Base-by-base conservation (phyloP, 371 early-diverging fungal genomes). In the Paraphysoderma sedebokerense region DNA sequence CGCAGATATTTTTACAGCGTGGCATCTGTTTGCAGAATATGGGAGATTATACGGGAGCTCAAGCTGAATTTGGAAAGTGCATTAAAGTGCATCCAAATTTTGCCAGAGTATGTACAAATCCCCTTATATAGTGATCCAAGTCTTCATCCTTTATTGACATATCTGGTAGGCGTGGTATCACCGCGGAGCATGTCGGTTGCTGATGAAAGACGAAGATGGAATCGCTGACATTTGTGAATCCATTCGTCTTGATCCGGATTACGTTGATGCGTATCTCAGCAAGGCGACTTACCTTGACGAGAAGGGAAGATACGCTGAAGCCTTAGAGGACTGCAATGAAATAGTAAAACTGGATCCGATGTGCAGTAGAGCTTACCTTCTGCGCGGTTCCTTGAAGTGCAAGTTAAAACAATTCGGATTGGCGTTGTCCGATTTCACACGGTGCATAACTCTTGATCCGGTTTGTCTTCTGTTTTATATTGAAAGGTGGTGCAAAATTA, bases 241-340 rank as follows among this genome's bases (percentile, higher is more conserved):
- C 3, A 7, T 42, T 9, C 27, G 42, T 3, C 42, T 17, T 17
- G 42, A 42, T 31, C 22, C 11, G 6, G 30, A 46, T 44, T 65
- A 57, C 50, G 67, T 69, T 51, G 67, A 72, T 38, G 67, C 70
- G 5, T 69, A 62, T 38, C 47, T 71, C 1, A 58, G 62, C 1
- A 30, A 69, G 11, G 72, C 69, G 0, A 51, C 61, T 3, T 63
- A 61, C 32, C 52, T 61, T 48, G 29, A 37, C 3, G n/a, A 42
- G 7, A 52, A 57, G 50, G 65, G 65, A 51, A 23, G 37, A 17
- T 68, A 56, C 54, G 48, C 46, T 5, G 52, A 60, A 27, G 72
- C 61, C 0, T 58, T 72, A n/a, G 66, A 62, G 28, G 72, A 71
- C 44, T 71, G 72, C 47, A 62, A 62, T 32, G 54, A 59, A 19